A percentile compares a stretch with the other conserved stretches of the same genome.
Conservation (phyloP, 2,329 filamentous ascomycete species). For the Zopfia rhizophila region DNA sequence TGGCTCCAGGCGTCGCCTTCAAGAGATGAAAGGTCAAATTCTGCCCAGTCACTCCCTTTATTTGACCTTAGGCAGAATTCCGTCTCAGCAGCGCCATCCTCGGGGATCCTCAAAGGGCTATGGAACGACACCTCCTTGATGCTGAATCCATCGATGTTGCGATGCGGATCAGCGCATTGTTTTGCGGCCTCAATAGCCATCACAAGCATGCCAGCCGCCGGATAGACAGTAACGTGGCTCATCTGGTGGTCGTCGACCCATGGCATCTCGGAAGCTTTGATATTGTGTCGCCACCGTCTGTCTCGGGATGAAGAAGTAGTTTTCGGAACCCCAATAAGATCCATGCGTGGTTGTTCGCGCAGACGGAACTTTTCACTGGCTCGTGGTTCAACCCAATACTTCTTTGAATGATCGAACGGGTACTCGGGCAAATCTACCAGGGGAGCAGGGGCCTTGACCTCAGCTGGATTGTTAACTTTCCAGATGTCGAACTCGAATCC, state of each 20-base stretch:
- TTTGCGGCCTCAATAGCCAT: slow-evolving; percentile 47
- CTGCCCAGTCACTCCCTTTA: no score
- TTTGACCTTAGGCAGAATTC: no score
- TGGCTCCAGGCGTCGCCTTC: no score
- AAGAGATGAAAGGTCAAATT: no score
- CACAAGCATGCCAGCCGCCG: slow-evolving; percentile 45
- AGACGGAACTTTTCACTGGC: slow-evolving; percentile 26
- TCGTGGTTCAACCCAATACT: slow-evolving; percentile 29
- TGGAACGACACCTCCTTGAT: slow-evolving; percentile 4
- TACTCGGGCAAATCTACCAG: slow-evolving; percentile 34
- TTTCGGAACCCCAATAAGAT: slow-evolving; percentile 24
- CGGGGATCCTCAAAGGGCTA: slow-evolving; percentile 1
- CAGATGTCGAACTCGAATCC: slow-evolving; percentile 18
- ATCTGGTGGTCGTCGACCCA: slow-evolving; percentile 40
- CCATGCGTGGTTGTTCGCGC: slow-evolving; percentile 17
- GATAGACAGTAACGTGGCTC: slow-evolving; percentile 35
- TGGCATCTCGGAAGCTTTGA: slow-evolving; percentile 28
- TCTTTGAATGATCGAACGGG: slow-evolving; percentile 34
- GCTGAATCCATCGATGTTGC: not conserved
- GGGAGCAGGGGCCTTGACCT: not conserved
- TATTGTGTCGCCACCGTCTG: slow-evolving; percentile 29
- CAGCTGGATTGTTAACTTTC: slow-evolving; percentile 21
- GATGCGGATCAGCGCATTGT: slow-evolving; percentile 19
- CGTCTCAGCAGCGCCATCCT: not conserved
- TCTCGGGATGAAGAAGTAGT: slow-evolving; percentile 1